phyloP scores from a whole-genome alignment of 768 basidiomycete genomes.

The Tephrocybe sp. region DNA sequence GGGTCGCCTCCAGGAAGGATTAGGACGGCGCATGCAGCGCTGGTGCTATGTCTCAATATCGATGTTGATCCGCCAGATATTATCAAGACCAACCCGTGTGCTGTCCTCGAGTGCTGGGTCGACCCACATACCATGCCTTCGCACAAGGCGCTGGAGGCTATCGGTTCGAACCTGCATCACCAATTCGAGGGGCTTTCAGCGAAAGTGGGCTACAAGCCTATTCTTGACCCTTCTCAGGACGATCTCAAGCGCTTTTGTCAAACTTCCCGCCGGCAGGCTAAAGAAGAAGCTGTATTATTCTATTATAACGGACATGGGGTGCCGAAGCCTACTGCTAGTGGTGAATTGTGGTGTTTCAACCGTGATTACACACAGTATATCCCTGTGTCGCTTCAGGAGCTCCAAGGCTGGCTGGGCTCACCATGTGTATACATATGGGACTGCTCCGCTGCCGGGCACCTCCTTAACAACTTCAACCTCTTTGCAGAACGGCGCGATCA shows the following conservation, averaged over 20 bases:
- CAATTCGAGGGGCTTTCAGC: slow-evolving; percentile 96
- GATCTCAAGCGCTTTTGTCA: slow-evolving; percentile 87
- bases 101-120: slow-evolving; percentile 94
- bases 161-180: slow-evolving; percentile 88
- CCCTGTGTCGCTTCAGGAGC: slow-evolving; percentile 89
- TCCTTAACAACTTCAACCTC: slow-evolving; percentile 83
- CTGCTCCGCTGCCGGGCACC: slow-evolving; percentile 94
- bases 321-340: slow-evolving; percentile 91
- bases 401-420: slow-evolving; percentile 91
- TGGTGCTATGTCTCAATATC: slow-evolving; percentile 93
- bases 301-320: slow-evolving; percentile 99
- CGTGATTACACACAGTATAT: slow-evolving; percentile 97
- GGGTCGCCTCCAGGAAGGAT: slow-evolving; percentile 77
- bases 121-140: slow-evolving; percentile 92
- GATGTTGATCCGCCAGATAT: slow-evolving; percentile 97
- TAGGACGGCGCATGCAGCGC: slow-evolving; percentile 85
- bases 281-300: slow-evolving; percentile 91
- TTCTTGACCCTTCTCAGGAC: slow-evolving; percentile 92
- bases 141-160: slow-evolving; percentile 90
- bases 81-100: slow-evolving; percentile 95
- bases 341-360: slow-evolving; percentile 99
- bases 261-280: slow-evolving; percentile 80
- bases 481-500: slow-evolving; percentile 75
- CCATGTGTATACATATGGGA: slow-evolving; percentile 99
- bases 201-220: slow-evolving; percentile 92